Evolutionary conservation across 139 green algal genomes (phyloP), one percentile per base, ranked within the genome.

Genomic region (Coelastrella sp.): DNA sequence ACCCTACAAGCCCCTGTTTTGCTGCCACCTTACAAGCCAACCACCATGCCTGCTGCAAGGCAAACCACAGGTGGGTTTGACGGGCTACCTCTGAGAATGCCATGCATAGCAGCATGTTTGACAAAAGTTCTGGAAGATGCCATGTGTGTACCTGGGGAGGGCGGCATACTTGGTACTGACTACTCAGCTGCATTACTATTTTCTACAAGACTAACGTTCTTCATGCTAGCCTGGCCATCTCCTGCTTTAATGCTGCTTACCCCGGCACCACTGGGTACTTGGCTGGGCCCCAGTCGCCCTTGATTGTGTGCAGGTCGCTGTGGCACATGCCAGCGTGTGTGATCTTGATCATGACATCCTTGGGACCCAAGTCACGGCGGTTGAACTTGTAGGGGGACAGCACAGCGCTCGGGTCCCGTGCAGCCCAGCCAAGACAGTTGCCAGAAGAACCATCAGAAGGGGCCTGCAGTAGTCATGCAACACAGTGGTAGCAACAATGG

Each of bases 311-410:
- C 58, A 97, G 85, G 93, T 99, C 97, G 22, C 83, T 93, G 92
- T 98, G 97, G 95, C 97, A 98, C 85, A 98, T 96, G 82, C 94
- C 93, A 20, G 82, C 82, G 27, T 87, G 82, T 60, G 92, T 93
- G 61, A 97, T 95, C 87, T 96, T 92, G 24, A 98, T 93, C 70
- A 84, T 60, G 8, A 98, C 89, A 61, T 97, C 94, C 7, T 92
- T 74, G 20, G 92, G 59, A 3, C 92, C 89, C 25, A 95, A 70
- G 56, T 81, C 25, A 3, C 93, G 82, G 17, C 96, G 87, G 56
- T 82, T 91, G 92, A 98, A 96, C 59, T 60, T 83, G 80, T 90
- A 95, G 7, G 96, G 94, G 6, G 88, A 76, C 74, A 98, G 90
- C 9, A 89, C 22, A 49, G 91, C 93, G 4, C 63, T 79, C 7